Evolutionary conservation across 176 grass and related monocot species (phyloP), one percentile per base, ranked within the genome.

Genomic region (Panicum miliaceum): DNA sequence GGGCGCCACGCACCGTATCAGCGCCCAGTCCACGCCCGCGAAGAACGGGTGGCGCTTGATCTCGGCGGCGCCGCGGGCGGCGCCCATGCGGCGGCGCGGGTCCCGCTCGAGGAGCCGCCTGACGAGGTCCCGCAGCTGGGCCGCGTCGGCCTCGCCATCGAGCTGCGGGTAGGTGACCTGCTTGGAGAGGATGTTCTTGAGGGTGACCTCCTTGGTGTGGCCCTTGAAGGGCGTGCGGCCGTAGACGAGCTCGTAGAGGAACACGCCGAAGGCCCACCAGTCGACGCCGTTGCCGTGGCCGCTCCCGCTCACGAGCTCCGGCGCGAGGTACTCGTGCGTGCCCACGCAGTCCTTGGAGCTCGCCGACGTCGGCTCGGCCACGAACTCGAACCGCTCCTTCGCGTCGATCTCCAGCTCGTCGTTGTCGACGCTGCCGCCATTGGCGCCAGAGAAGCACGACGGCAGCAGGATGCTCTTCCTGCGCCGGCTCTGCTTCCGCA

Each of bases 191-290:
- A 97, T 93, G 80, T 94, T 97, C 86, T 93, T 90, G 59, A 97
- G 88, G 5, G 94, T 97, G 48, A 54, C 78, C 81, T 97, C 94
- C 75, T 97, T 97, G 67, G 90, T 90, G 22, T 81, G 61, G 11
- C 94, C 94, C 86, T 97, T 94, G 86, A 97, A 97, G 2, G 94
- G 94, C 42, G 94, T 94, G 56, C 94, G 90, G 3, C 94, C 94
- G 78, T 94, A 94, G 46, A 97, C 85, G 57, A 97, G 92, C 78
- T 97, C 94, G 84, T 94, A 97, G 36, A 97, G 85, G 76, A 97
- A 97, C 3, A 97, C 86, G 4, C 94, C 94, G 84, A 94, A 97
- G 22, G 94, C 94, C 94, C 94, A 97, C 94, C 94, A 97, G 80
- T 97, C 94, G 8, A 97, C 94, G 51, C 85, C 92, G 91, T 92